phyloP scores from a whole-genome alignment of 2,329 filamentous ascomycete genomes.

The Arthroderma sp. region DNA sequence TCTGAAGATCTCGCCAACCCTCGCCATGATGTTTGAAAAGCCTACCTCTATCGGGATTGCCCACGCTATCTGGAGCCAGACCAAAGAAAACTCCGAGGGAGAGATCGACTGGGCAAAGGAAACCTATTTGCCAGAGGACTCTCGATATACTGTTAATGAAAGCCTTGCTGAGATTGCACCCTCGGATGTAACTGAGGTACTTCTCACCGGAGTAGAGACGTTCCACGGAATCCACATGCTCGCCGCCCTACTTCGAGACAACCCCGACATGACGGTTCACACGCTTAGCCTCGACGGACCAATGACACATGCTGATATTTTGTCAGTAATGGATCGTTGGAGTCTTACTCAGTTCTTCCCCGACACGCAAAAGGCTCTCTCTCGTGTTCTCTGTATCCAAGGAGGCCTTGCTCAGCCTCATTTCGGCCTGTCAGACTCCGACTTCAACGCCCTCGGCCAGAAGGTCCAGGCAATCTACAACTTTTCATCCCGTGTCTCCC shows the following conservation, averaged over 20 bases:
- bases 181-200: constrained; percentile 3
- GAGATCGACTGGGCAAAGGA: constrained; percentile 6
- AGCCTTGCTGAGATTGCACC: background rate
- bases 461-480: constrained; percentile 6
- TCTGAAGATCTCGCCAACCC: constrained; percentile 2
- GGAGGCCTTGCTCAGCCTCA: constrained; percentile 2
- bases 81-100: background rate
- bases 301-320: background rate
- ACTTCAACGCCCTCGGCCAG: constrained; percentile 3
- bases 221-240: constrained; percentile 7
- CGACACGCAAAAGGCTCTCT: background rate
- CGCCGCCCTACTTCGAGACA: background rate
- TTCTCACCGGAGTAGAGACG: constrained; percentile 5
- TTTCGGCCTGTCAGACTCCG: background rate
- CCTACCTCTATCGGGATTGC: constrained; percentile 5
- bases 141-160: constrained; percentile 1
- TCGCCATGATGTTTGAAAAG: constrained; percentile 7
- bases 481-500: constrained; percentile 3
- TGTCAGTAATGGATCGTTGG: constrained; percentile 1
- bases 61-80: constrained; percentile 1
- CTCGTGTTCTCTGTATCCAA: constrained; percentile 3
- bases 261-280: constrained; percentile 1
- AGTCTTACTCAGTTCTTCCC: constrained; percentile 1
- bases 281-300: constrained; percentile 2
- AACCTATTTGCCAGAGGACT: background rate